These are phyloP conservation scores for Cystobasidium onofrii DNA, from an alignment of 768 basidiomycete species.

Conservation along the genomic window DNA sequence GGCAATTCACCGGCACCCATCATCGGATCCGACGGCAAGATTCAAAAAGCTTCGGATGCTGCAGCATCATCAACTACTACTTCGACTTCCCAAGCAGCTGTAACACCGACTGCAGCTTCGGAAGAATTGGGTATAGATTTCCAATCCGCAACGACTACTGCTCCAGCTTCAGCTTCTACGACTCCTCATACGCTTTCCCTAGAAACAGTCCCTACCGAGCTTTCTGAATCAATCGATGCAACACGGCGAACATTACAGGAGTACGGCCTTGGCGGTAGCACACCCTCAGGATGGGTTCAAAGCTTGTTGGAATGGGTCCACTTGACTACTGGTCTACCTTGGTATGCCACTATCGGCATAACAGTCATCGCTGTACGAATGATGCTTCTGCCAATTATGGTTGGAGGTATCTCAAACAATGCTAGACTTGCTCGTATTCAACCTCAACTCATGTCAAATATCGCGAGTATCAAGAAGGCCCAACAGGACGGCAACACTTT, in stretches of 20 bases:
- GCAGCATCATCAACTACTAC: background rate
- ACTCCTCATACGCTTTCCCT: background rate
- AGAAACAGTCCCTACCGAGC: constrained; percentile 9
- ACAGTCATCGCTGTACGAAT: constrained; percentile 59
- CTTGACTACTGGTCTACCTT: constrained; percentile 54
- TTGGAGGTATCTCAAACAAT: constrained; percentile 55
- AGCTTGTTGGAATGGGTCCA: constrained; percentile 38
- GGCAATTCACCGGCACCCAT: constrained; percentile 23
- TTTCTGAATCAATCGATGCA: constrained; percentile 4
- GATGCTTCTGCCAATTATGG: constrained; percentile 56
- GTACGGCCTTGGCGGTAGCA: constrained; percentile 37
- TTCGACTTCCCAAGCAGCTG: background rate
- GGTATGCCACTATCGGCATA: constrained; percentile 72
- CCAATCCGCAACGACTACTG: background rate
- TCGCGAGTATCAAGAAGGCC: constrained; percentile 52
- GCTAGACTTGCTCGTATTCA: constrained; percentile 59
- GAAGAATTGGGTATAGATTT: background rate
- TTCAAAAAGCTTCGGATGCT: background rate
- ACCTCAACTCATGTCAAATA: constrained; percentile 54
- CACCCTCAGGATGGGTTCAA: constrained; percentile 45
- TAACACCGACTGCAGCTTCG: background rate
- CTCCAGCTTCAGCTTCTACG: background rate
- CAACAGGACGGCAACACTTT: constrained; percentile 47
- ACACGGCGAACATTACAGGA: constrained; percentile 31
- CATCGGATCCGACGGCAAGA: constrained; percentile 25